Base-by-base conservation (phyloP, 257 asterid species). In the Solanum megistacrolobum region DNA sequence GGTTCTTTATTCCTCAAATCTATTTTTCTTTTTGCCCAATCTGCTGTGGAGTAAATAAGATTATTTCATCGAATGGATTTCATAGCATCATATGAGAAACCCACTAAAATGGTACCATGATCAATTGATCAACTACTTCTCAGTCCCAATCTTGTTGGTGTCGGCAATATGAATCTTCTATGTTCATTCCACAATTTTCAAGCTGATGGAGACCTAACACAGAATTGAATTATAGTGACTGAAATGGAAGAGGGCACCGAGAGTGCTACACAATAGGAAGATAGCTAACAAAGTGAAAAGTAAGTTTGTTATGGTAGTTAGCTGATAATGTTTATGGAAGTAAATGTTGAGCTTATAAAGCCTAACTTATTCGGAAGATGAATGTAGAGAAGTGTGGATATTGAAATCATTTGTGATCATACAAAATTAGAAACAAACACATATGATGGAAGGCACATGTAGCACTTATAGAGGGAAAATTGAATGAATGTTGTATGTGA, bases 1-100 rank as follows among this genome's bases (percentile, higher is more conserved):
- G 98, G 99, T 97, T 36, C 65, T 62, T 86, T n/a, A 5, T 58
- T 87, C 20, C 21, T 85, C 16, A 65, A 65, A 3, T 29, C 52
- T 36, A 3, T 20, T 18, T 21, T 12, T 38, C 29, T 35, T 16
- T 58, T 72, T 35, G n/a, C 8, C 9, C 35, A 74, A 35, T 74
- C 31, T 74, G 27, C 66, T 55, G 66, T 55, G 66, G 66, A 20
- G 78, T 71, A 71, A 34, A 21, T 38, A 25, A n/a, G 62, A 13
- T n/a, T 7, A 25, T 78, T 41, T 78, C 9, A 43, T 41, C 38
- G 25, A 79, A 27, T 52, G 32, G 65, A 27, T 41, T 78, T 79
- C 65, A 43, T 43, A 79, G 23, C 60, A n/a, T 76, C 34, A 76
- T 76, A 39, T 76, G 34, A 76, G 58, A 39, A 6, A 76, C 83